These are phyloP conservation scores for Tripterygium wilfordii DNA, from an alignment of 177 flowering plant species.

Conservation along the genomic window DNA sequence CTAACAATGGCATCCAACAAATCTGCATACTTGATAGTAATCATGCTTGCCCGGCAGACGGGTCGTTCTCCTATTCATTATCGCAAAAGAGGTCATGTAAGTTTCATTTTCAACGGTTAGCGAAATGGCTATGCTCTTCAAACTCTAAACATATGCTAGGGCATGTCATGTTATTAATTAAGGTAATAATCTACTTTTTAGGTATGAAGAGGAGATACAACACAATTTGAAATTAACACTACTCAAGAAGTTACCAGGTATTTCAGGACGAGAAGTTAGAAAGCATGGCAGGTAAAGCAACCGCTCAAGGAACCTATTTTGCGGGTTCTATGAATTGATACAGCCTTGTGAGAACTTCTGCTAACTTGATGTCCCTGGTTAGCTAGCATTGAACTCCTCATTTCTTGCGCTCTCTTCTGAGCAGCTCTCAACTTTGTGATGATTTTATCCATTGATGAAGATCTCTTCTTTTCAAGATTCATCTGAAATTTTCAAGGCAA, in stretches of 20 bases:
- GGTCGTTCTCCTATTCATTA: too few species aligned
- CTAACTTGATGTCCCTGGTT: constrained; percentile 46
- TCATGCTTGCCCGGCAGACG: too few species aligned
- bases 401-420: constrained; percentile 84
- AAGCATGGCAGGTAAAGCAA: constrained; percentile 90
- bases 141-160: too few species aligned
- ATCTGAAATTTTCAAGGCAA: constrained; percentile 41
- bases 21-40: too few species aligned
- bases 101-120: too few species aligned
- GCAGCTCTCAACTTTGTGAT: constrained; percentile 83
- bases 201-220: too few species aligned
- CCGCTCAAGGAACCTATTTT: constrained; percentile 76
- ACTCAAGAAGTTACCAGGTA: constrained; percentile 8
- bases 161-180: too few species aligned
- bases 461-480: constrained; percentile 94
- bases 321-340: constrained; percentile 43
- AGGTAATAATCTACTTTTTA: too few species aligned
- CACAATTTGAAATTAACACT: too few species aligned
- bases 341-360: constrained; percentile 31
- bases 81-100: too few species aligned
- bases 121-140: too few species aligned
- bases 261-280: constrained; percentile 21
- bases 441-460: constrained; percentile 92
- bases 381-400: constrained; percentile 64
- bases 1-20: too few species aligned